Base-by-base conservation (phyloP, 2,329 filamentous ascomycete genomes). In the Calonectria honghensis region DNA sequence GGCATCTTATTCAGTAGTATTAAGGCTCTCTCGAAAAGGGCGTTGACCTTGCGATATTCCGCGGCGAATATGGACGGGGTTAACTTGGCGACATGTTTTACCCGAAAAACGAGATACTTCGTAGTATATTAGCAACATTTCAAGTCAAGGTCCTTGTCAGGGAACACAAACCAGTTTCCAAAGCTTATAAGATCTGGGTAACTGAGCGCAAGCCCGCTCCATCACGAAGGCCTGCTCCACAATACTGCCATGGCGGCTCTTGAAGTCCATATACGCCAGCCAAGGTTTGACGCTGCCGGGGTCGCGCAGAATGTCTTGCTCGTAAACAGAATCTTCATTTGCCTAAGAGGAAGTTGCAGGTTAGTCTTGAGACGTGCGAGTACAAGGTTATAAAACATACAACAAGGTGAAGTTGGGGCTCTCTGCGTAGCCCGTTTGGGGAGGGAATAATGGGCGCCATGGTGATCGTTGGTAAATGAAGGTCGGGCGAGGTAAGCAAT, bases 1-100 rank as follows among this genome's bases (percentile, higher is more conserved):
- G 97, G 97, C 97, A 99, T 99, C 87, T 99, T 99, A 87, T 99
- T 98, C 76, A 99, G 91, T 51, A 99, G 90, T 73, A 98, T 95
- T 67, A 99, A 88, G 4, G 97, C 96, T 79, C 95, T 92, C 87
- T 99, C 97, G 84, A 98, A 99, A 51, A 98, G 91, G 69, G 95
- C 91, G 84, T 99, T 99, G 84, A 98, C 96, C 86, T 98, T 99
- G 82, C 93, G 91, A 86, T 94, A 98, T 82, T 99, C 96, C 73
- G 91, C 87, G 68, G 92, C 92, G 84, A 94, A 95, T 72, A 93
- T 90, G 71, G 95, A 94, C 16, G 96, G 93, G 84, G 98, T 98
- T 79, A 96, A 92, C 82, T 93, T 94, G 75, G 92, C 89, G 74
- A 98, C 89, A 85, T 98, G 96, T 80, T 94, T 94, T 71, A 91